These are phyloP conservation scores for Lichtheimia ramosa DNA, from an alignment of 371 early-diverging fungal species.

Conservation along the genomic window DNA sequence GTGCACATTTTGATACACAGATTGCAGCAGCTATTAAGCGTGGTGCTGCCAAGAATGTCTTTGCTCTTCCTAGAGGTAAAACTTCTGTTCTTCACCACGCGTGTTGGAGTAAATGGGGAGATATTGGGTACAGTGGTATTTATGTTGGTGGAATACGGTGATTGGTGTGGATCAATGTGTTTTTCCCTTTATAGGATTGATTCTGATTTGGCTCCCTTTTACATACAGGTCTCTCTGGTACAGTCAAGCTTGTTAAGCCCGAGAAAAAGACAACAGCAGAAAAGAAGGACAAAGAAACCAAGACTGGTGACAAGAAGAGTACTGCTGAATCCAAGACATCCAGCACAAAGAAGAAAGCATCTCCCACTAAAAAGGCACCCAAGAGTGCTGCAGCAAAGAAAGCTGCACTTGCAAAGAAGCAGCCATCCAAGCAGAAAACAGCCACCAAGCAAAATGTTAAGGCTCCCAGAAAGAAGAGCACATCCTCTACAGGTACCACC, in stretches of 20 bases:
- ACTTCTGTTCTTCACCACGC: not conserved
- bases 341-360: slow-evolving; percentile 11
- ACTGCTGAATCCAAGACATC: slow-evolving; percentile 31
- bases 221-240: slow-evolving; percentile 57
- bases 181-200: slow-evolving; percentile 5
- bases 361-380: slow-evolving; percentile 12
- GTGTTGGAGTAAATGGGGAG: not conserved
- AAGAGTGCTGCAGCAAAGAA: slow-evolving; percentile 35
- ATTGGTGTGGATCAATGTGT: slow-evolving; percentile 5
- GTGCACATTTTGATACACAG: slow-evolving; percentile 59
- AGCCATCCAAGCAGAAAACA: slow-evolving; percentile 6
- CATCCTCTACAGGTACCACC: slow-evolving; percentile 51
- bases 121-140: not conserved
- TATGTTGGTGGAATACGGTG: not conserved
- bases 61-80: slow-evolving; percentile 73
- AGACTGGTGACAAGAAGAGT: slow-evolving; percentile 7
- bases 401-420: slow-evolving; percentile 37
- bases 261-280: slow-evolving; percentile 38
- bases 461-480: slow-evolving; percentile 28
- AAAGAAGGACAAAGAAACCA: slow-evolving; percentile 22
- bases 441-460: slow-evolving; percentile 11
- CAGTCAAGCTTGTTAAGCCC: slow-evolving; percentile 71
- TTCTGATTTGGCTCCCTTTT: not conserved
- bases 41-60: slow-evolving; percentile 67
- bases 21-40: slow-evolving; percentile 77